These are phyloP conservation scores for Coccinonectria pachysandricola DNA, from an alignment of 2,329 filamentous ascomycete species.

Conservation along the genomic window DNA sequence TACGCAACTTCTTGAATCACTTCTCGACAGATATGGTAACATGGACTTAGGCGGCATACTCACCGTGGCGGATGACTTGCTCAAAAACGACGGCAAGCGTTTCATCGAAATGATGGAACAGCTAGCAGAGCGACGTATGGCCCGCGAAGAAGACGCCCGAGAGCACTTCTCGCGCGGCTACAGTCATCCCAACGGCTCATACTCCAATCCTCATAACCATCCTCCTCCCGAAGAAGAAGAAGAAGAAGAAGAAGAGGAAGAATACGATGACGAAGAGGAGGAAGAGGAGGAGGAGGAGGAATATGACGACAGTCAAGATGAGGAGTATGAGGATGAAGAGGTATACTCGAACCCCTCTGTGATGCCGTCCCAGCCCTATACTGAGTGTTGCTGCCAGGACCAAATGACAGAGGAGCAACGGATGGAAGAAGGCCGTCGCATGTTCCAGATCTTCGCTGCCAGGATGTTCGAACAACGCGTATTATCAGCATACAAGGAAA, in stretches of 20 bases:
- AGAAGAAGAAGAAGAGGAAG: slow-evolving; percentile 57
- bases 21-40: slow-evolving; percentile 36
- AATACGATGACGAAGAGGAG: slow-evolving; percentile 51
- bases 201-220: slow-evolving; percentile 55
- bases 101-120: slow-evolving; percentile 99
- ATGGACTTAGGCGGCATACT: slow-evolving; percentile 77
- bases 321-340: slow-evolving; percentile 72
- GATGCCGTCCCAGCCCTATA: slow-evolving; percentile 30
- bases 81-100: slow-evolving; percentile 98
- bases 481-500: slow-evolving; percentile 93
- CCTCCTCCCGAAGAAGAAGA: slow-evolving; percentile 70
- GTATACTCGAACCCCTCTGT: slow-evolving; percentile 40
- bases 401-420: slow-evolving; percentile 96
- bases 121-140: slow-evolving; percentile 92
- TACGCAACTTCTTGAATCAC: slow-evolving; percentile 40
- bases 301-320: too few species aligned
- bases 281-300: slow-evolving; percentile 53
- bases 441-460: slow-evolving; percentile 99
- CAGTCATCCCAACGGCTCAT: slow-evolving; percentile 50
- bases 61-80: slow-evolving; percentile 93
- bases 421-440: slow-evolving; percentile 95
- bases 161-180: slow-evolving; percentile 52
- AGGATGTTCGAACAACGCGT: slow-evolving; percentile 99
- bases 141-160: slow-evolving; percentile 78
- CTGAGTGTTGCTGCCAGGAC: slow-evolving; percentile 55